These are phyloP conservation scores for Bipolaris victoriae DNA, from an alignment of 2,329 filamentous ascomycete species.

Conservation along the genomic window DNA sequence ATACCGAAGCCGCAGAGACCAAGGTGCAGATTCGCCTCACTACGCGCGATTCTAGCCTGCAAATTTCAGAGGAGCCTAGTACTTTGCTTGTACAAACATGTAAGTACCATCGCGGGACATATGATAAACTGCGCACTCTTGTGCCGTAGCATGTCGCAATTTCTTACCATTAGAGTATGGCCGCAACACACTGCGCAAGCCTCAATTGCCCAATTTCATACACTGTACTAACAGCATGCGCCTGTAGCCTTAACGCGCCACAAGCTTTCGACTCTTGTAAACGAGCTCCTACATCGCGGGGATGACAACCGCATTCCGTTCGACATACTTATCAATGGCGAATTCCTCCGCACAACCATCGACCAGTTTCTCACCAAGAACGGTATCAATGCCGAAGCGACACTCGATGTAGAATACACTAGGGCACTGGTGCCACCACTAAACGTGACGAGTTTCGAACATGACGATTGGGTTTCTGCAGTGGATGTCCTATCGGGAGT, in stretches of 20 bases:
- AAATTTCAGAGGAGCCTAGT: slow-evolving; percentile 43
- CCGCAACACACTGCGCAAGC: not conserved
- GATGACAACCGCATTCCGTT: slow-evolving; percentile 74
- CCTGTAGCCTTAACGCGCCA: slow-evolving; percentile 39
- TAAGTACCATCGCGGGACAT: slow-evolving; percentile 24
- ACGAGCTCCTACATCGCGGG: slow-evolving; percentile 63
- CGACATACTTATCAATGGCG: slow-evolving; percentile 95
- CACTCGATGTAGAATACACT: slow-evolving; percentile 89
- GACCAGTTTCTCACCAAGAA: slow-evolving; percentile 87
- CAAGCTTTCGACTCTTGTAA: slow-evolving; percentile 66
- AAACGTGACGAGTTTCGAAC: slow-evolving; percentile 90
- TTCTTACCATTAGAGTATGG: not conserved
- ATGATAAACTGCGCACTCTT: not conserved
- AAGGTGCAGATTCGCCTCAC: slow-evolving; percentile 47
- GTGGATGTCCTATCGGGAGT: slow-evolving; percentile 78
- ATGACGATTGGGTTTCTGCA: slow-evolving; percentile 94
- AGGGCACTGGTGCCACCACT: slow-evolving; percentile 87
- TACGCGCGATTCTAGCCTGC: slow-evolving; percentile 42
- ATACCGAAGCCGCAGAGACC: slow-evolving; percentile 32
- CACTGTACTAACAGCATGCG: slow-evolving; percentile 17
- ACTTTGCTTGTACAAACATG: slow-evolving; percentile 43
- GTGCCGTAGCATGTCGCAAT: not conserved
- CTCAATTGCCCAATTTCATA: not conserved
- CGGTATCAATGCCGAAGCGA: slow-evolving; percentile 87
- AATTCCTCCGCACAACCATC: slow-evolving; percentile 85